Evolutionary conservation across 2,329 filamentous ascomycete genomes (phyloP).

Genomic region (Ambrosiella beaveri): DNA sequence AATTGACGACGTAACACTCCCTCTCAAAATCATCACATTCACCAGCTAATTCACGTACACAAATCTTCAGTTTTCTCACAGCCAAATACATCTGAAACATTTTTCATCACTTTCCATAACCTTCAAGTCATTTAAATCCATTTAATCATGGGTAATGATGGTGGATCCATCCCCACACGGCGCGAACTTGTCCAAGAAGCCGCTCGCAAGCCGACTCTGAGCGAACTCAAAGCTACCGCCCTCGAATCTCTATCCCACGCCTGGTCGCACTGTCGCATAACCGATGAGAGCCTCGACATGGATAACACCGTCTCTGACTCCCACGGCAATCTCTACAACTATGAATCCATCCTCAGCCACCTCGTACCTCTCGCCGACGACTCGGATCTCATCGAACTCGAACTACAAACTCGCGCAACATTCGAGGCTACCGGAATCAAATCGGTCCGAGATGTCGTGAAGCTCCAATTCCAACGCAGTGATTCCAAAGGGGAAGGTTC

Average conservation of each 20-base stretch:
- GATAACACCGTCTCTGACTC: slow-evolving; percentile 70
- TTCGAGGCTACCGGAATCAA: slow-evolving; percentile 46
- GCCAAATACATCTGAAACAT: background rate
- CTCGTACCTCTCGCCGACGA: slow-evolving; percentile 30
- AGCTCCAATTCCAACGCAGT: slow-evolving; percentile 53
- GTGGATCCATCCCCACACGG: slow-evolving; percentile 86
- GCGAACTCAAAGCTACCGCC: slow-evolving; percentile 75
- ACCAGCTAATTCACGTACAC: no score
- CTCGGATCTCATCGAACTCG: slow-evolving; percentile 29
- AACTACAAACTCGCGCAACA: slow-evolving; percentile 19
- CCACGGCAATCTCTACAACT: slow-evolving; percentile 78
- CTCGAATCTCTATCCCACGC: slow-evolving; percentile 71
- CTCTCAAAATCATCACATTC: no score
- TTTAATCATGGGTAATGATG: slow-evolving; percentile 86
- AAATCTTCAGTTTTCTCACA: background rate
- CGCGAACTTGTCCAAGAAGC: slow-evolving; percentile 92
- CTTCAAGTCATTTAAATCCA: background rate
- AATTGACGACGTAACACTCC: no score
- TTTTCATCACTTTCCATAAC: background rate
- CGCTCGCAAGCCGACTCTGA: slow-evolving; percentile 61
- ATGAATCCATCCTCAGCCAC: slow-evolving; percentile 63
- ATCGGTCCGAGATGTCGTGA: slow-evolving; percentile 69
- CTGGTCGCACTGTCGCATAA: slow-evolving; percentile 81
- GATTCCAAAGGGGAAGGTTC: slow-evolving; percentile 23
- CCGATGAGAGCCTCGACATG: slow-evolving; percentile 49